A percentile compares a stretch with the other conserved stretches of the same genome.
Evolutionary conservation across 1,139 yeast genomes (phyloP).

Genomic region (Geotrichum candidum): DNA sequence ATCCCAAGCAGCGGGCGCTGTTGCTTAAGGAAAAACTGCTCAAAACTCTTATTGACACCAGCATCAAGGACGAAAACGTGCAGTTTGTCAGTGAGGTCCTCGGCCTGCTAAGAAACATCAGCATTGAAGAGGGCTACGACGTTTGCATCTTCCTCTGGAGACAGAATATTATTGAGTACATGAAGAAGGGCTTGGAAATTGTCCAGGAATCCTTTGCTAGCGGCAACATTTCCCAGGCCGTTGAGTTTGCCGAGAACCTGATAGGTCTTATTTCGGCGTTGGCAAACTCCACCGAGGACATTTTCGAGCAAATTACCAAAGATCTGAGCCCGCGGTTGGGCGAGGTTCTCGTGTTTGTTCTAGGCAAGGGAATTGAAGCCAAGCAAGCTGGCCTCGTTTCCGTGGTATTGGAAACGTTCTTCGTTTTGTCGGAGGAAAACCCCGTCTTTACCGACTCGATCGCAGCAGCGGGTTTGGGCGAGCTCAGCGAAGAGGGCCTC

Average conservation of each 20-base stretch:
- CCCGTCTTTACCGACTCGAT: conserved; percentile 18
- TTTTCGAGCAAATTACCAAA: conserved; percentile 46
- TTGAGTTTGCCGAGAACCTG: conserved; percentile 70
- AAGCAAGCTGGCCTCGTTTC: conserved; percentile 16
- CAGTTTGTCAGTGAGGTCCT: conserved; percentile 75
- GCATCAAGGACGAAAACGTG: conserved; percentile 60
- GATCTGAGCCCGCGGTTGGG: conserved; percentile 34
- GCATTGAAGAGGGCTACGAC: conserved; percentile 86
- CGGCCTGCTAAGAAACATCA: conserved; percentile 73
- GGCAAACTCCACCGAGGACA: conserved; percentile 57
- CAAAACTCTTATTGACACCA: conserved; percentile 55
- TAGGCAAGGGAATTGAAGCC: conserved; percentile 6
- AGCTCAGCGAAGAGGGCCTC: not conserved
- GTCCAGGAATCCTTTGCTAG: conserved; percentile 32
- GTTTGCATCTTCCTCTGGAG: conserved; percentile 71
- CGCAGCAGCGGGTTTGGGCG: not conserved
- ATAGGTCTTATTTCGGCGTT: conserved; percentile 63
- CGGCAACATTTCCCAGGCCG: conserved; percentile 17
- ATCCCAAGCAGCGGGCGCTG: conserved; percentile 52
- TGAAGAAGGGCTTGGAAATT: conserved; percentile 48
- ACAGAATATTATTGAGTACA: conserved; percentile 61
- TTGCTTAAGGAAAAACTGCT: conserved; percentile 68
- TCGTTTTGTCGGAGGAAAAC: conserved; percentile 27
- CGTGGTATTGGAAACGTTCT: conserved; percentile 23
- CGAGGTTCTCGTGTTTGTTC: conserved; percentile 20